Base-by-base conservation (phyloP, 2,329 filamentous ascomycete species). In the Hypoxylon sp. region DNA sequence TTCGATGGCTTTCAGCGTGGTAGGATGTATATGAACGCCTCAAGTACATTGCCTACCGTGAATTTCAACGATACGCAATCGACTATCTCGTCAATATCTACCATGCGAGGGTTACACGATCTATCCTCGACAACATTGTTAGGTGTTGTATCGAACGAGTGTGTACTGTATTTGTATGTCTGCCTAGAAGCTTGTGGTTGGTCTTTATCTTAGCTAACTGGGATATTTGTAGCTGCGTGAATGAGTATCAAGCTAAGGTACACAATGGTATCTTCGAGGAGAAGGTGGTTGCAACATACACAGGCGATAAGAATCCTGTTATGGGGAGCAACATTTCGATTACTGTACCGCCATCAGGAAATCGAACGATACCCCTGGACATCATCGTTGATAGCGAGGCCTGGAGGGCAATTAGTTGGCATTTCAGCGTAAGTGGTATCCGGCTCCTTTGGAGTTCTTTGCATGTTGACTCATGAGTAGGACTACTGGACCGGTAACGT, bases 11-110 rank as follows among this genome's bases (percentile, higher is more conserved):
- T 6, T 4, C 3, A 34, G 6, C 30, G 30, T 17, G 30, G 30
- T 17, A 8, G 30, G 3, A 17, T 34, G 15, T 34, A 34, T 7
- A 34, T 34, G 30, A 34, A 34, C 12, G 30, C 30, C 8, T 34
- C 30, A 5, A 34, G 30, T 17, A 17, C 5, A 7, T 5, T 34
- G 8, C 5, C 2, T n/a, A 34, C 30, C 7, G 16, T 34, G 8
- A 34, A 34, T n/a, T 34, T 34, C 30, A 34, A 34, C 5, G 7
- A 34, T 19, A 19, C 30, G 9, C 30, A 34, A 34, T 34, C 30
- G 30, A 34, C 30, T 4, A 34, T 34, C 4, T 34, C 30, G 16
- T 34, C 30, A 11, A 19, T 34, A 34, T 17, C 11, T 3, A 34
- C 30, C 9, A 34, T 34, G 30, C 30, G 30, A 2, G 30, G 30